Conservation (phyloP, 1,284 basidiomycete species). For the Naganishia liquefaciens region DNA sequence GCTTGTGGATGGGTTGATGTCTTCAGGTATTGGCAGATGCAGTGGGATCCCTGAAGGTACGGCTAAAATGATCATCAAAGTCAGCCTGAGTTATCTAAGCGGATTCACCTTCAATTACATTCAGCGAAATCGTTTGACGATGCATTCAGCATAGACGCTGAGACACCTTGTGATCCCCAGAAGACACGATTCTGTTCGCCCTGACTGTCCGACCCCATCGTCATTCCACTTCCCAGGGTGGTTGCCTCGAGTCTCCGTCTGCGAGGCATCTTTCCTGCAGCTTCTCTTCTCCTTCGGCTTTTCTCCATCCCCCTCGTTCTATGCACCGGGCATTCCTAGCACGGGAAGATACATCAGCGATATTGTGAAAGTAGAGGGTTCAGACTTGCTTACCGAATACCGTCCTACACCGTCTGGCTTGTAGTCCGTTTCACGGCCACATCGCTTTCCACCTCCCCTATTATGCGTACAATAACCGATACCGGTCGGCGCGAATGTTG, state of each 20-base stretch:
- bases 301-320: conserved; percentile 18
- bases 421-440: conserved; percentile 20
- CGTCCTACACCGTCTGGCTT: conserved; percentile 15
- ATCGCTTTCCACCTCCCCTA: conserved; percentile 15
- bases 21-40: neutral
- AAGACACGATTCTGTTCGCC: neutral
- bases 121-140: neutral
- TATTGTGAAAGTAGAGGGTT: too few relatives aligned
- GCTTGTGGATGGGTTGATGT: neutral
- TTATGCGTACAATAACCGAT: conserved; percentile 18
- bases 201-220: neutral
- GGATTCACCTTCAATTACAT: neutral
- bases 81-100: neutral
- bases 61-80: neutral
- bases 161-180: neutral
- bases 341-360: too few relatives aligned
- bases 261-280: conserved; percentile 12
- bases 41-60: neutral
- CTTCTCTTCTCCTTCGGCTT: conserved; percentile 16
- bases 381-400: conserved; percentile 1
- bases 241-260: neutral
- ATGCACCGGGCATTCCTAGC: conserved; percentile 19
- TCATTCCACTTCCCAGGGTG: neutral
- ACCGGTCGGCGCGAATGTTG: neutral
- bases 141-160: neutral